These are phyloP conservation scores for Microbotryum scabiosae DNA, from an alignment of 1,284 basidiomycete genomes.

Conservation along the genomic window DNA sequence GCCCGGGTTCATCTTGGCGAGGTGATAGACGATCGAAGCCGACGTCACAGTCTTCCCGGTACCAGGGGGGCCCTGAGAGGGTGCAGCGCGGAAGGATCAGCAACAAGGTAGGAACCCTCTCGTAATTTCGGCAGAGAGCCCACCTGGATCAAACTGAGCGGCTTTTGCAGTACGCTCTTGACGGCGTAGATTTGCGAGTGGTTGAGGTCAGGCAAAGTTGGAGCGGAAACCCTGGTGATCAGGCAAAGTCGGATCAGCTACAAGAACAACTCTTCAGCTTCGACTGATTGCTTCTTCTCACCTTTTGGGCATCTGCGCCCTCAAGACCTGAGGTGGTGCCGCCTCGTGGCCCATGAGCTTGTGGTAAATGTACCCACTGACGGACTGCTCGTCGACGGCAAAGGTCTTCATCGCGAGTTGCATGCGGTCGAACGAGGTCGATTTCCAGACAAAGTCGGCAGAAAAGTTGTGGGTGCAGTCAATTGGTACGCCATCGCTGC, in stretches of 20 bases:
- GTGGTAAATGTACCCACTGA: slow-evolving; percentile 97
- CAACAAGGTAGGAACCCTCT: no score
- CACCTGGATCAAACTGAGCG: slow-evolving; percentile 89
- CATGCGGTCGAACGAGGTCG: slow-evolving; percentile 98
- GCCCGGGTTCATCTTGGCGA: slow-evolving; percentile 98
- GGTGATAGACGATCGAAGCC: slow-evolving; percentile 97
- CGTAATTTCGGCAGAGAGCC: no score
- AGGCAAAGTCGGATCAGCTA: not conserved
- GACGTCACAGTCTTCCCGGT: slow-evolving; percentile 99
- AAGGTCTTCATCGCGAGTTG: slow-evolving; percentile 99
- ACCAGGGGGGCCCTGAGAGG: slow-evolving; percentile 73
- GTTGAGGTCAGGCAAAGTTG: slow-evolving; percentile 94
- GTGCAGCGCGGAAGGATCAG: not conserved
- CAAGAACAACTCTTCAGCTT: not conserved
- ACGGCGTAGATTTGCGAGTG: slow-evolving; percentile 99
- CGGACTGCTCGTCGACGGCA: slow-evolving; percentile 97
- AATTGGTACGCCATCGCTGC: slow-evolving; percentile 83
- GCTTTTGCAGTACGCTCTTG: slow-evolving; percentile 95
- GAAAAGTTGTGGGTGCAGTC: slow-evolving; percentile 92
- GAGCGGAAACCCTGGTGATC: slow-evolving; percentile 68
- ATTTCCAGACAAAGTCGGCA: slow-evolving; percentile 99
- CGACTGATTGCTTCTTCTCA: slow-evolving; percentile 4
- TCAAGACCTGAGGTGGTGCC: slow-evolving; percentile 72
- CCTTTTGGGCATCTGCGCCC: slow-evolving; percentile 83
- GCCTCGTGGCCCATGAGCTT: slow-evolving; percentile 92